These are phyloP conservation scores for Kazachstania viticola DNA, from an alignment of 805 yeast species.

Conservation along the genomic window DNA sequence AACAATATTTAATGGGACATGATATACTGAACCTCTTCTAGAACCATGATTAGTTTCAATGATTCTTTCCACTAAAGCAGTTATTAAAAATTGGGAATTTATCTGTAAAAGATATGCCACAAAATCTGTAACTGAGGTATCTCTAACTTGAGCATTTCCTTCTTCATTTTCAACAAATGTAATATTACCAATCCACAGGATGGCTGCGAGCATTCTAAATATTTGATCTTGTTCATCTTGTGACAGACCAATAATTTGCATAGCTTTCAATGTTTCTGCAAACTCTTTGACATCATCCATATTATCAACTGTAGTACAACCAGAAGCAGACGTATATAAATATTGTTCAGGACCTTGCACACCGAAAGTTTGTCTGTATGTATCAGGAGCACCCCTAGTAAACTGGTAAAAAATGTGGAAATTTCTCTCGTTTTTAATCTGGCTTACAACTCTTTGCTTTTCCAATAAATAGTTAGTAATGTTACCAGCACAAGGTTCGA, in stretches of 20 bases:
- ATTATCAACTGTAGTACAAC: slow-evolving; percentile 77
- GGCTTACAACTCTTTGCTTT: slow-evolving; percentile 94
- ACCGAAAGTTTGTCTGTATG: slow-evolving; percentile 74
- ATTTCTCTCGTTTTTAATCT: slow-evolving; percentile 82
- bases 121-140: slow-evolving; percentile 83
- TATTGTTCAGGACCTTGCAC: slow-evolving; percentile 92
- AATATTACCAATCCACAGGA: slow-evolving; percentile 91
- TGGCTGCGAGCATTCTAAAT: slow-evolving; percentile 71
- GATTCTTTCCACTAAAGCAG: slow-evolving; percentile 65
- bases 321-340: slow-evolving; percentile 74
- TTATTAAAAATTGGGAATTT: slow-evolving; percentile 50
- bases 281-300: slow-evolving; percentile 77
- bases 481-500: slow-evolving; percentile 89
- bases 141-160: slow-evolving; percentile 75
- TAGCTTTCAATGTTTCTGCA: slow-evolving; percentile 70
- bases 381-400: slow-evolving; percentile 80
- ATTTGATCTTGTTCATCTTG: slow-evolving; percentile 83
- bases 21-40: slow-evolving; percentile 85
- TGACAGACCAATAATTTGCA: slow-evolving; percentile 75
- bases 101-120: slow-evolving; percentile 87
- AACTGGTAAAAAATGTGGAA: slow-evolving; percentile 96
- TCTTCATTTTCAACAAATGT: slow-evolving; percentile 76
- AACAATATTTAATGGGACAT: slow-evolving; percentile 80
- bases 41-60: slow-evolving; percentile 86
- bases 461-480: slow-evolving; percentile 91